Evolutionary conservation across 441 rosid genomes (phyloP).

Genomic region (Kokia cookei): DNA sequence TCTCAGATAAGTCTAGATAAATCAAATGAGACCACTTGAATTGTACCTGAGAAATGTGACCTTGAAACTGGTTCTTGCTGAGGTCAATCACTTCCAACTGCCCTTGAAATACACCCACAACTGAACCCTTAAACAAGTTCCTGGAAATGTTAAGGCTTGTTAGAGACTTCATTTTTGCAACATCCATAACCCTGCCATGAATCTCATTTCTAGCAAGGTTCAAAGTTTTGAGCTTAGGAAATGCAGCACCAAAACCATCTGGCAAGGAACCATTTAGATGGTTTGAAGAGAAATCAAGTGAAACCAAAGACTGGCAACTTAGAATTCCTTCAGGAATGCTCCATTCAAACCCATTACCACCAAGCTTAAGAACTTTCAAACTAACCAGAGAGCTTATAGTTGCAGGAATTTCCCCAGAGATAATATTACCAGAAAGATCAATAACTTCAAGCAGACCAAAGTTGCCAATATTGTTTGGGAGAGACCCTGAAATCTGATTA

Average conservation of each 20-base stretch:
- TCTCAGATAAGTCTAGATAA: conserved; percentile 81
- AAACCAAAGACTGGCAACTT: conserved; percentile 48
- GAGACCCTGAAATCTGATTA: conserved; percentile 65
- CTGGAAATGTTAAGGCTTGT: conserved; percentile 61
- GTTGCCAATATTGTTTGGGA: conserved; percentile 70
- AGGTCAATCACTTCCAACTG: conserved; percentile 54
- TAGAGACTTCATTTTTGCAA: conserved; percentile 49
- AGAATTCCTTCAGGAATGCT: conserved; percentile 54
- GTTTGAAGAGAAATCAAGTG: conserved; percentile 67
- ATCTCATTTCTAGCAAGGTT: conserved; percentile 67
- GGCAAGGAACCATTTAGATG: conserved; percentile 66
- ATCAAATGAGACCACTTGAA: conserved; percentile 57
- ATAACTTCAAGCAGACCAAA: conserved; percentile 64
- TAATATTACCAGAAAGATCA: conserved; percentile 65
- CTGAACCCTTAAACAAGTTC: conserved; percentile 64
- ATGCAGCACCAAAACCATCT: conserved; percentile 61
- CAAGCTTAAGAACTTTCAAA: conserved; percentile 58
- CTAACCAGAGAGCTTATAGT: conserved; percentile 50
- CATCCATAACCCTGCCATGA: conserved; percentile 45
- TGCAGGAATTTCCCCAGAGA: conserved; percentile 73
- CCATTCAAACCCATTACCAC: conserved; percentile 49
- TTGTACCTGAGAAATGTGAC: conserved; percentile 77
- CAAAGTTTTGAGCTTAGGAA: conserved; percentile 57
- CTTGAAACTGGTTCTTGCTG: conserved; percentile 76
- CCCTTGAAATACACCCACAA: conserved; percentile 39